Conservation (phyloP, 2,329 filamentous ascomycete species). For the Aspergillus tamarii region DNA sequence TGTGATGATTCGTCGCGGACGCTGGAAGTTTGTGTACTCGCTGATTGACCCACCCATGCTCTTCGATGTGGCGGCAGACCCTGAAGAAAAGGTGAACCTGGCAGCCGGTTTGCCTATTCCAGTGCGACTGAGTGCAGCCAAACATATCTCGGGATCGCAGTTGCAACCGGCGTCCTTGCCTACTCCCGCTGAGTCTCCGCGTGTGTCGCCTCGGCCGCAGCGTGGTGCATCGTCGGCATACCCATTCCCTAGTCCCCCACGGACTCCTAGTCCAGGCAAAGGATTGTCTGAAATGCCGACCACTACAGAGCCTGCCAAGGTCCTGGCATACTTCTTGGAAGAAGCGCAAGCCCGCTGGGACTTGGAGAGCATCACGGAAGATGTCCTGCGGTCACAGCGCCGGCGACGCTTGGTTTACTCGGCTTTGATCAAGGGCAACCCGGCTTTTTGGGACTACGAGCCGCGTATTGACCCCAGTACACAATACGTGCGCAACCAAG, state of each 20-base stretch:
- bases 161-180: constrained; percentile 29
- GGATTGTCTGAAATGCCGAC: constrained; percentile 34
- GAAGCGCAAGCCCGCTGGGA: constrained; percentile 81
- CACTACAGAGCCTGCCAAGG: constrained; percentile 39
- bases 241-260: constrained; percentile 41
- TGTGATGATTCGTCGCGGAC: constrained; percentile 89
- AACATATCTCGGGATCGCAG: constrained; percentile 36
- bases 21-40: constrained; percentile 90
- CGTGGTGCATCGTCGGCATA: constrained; percentile 28
- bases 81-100: constrained; percentile 76
- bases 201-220: constrained; percentile 30
- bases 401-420: constrained; percentile 77
- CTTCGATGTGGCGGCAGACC: constrained; percentile 77
- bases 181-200: constrained; percentile 37
- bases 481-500: constrained; percentile 74
- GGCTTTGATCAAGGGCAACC: constrained; percentile 74
- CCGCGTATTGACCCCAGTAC: constrained; percentile 55
- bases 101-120: constrained; percentile 35
- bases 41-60: constrained; percentile 82
- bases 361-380: constrained; percentile 72
- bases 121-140: constrained; percentile 47
- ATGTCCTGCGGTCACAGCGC: constrained; percentile 77
- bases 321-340: constrained; percentile 68
- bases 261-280: constrained; percentile 44
- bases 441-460: constrained; percentile 84